A percentile compares a stretch with the other conserved stretches of the same genome.
Evolutionary conservation across 345 rosid species (phyloP).

Genomic region (Noccaea caerulescens): DNA sequence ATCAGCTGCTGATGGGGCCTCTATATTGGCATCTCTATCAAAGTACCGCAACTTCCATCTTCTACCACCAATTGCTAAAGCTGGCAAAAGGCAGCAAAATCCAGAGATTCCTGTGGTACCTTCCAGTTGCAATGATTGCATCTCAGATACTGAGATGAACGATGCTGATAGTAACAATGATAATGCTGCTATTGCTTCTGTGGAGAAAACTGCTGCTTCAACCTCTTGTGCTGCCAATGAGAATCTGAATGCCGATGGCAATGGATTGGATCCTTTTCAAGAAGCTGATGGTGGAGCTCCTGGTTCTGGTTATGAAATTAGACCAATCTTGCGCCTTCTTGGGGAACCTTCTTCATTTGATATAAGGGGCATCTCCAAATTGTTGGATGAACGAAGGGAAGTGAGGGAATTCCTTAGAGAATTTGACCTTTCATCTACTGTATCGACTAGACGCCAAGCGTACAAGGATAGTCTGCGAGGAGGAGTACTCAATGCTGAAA

Average conservation of each 20-base stretch:
- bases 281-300: slow-evolving; percentile 57
- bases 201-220: slow-evolving; percentile 59
- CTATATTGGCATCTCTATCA: slow-evolving; percentile 86
- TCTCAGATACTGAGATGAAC: slow-evolving; percentile 73
- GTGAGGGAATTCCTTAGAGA: slow-evolving; percentile 57
- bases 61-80: slow-evolving; percentile 63
- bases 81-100: slow-evolving; percentile 58
- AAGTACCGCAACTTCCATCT: slow-evolving; percentile 60
- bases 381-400: slow-evolving; percentile 67
- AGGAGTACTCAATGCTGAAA: slow-evolving; percentile 65
- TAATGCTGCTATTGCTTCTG: slow-evolving; percentile 54
- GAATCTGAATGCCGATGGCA: slow-evolving; percentile 53
- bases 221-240: slow-evolving; percentile 58
- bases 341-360: slow-evolving; percentile 64
- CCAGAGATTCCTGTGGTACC: slow-evolving; percentile 59
- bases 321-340: slow-evolving; percentile 70
- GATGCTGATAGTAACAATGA: slow-evolving; percentile 63
- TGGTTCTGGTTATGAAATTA: slow-evolving; percentile 59
- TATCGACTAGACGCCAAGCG: slow-evolving; percentile 66
- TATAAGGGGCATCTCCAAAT: slow-evolving; percentile 59
- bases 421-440: slow-evolving; percentile 53
- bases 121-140: slow-evolving; percentile 56
- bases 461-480: slow-evolving; percentile 72
- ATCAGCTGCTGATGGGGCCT: slow-evolving; percentile 86
- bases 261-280: slow-evolving; percentile 59